Evolutionary conservation across 2,329 filamentous ascomycete species (phyloP), one percentile per base, ranked within the genome.

Genomic region (Cucurbitaria berberidis): DNA sequence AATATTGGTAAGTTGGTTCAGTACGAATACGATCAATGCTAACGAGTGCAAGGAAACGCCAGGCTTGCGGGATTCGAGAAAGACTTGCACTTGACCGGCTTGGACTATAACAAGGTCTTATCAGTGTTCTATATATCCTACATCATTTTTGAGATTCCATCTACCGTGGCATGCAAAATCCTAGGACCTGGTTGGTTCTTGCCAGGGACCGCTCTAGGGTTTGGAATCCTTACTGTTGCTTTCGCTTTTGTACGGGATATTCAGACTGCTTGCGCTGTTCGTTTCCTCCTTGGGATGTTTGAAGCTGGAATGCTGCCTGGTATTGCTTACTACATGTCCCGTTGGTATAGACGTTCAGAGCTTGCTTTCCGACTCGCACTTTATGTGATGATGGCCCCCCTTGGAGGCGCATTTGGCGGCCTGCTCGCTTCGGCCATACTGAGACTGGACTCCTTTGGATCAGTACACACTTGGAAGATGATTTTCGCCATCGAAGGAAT

Each of bases 241-340:
- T 89, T 84, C 0, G 88, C 82, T 0, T 89, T 87, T 60, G 84
- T 88, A 19, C 60, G 82, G 19, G 79, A 80, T 42, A 76, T 82
- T 11, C 72, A 78, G 0, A 73, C 78, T 5, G 76, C 76, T 2
- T 84, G 78, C 36, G 86, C 79, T 16, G 85, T 89, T 0, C 82
- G 87, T 15, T 89, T 90, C 60, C 59, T 89, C 0, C 80, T 89
- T 0, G 76, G 74, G 3, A 72, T 87, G 7, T 89, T 89, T 50
- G 88, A 91, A 70, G 84, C 88, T 0, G 87, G 87, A 9, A 83
- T 90, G 80, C 74, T 90, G 51, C 88, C 88, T 0, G 88, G 87
- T 0, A 87, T 88, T 34, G 86, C 87, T 0, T 90, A 90, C 71
- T 90, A 89, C 61, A 75, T 89, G 3, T 86, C 83, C 0, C 78